Percentiles rank a stretch among this genome's conserved stretches.
Conservation (phyloP, 2,329 filamentous ascomycete genomes). For the Neofusicoccum umdonicola region DNA sequence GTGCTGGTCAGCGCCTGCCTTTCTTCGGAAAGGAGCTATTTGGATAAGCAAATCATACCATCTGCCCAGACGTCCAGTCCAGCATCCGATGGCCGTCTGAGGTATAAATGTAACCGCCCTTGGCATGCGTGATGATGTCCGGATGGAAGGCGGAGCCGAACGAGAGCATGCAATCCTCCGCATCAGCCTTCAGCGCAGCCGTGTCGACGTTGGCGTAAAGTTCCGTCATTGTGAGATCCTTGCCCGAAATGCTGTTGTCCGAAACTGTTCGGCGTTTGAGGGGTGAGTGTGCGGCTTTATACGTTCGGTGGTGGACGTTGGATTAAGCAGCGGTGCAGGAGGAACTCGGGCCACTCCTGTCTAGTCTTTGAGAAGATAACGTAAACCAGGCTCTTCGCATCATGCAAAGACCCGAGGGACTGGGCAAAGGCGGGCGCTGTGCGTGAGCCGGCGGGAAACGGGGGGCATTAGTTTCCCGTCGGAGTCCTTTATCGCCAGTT, state of each 20-base stretch:
- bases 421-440: too few species aligned
- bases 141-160: constrained; percentile 25
- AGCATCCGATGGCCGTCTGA: constrained; percentile 32
- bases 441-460: too few species aligned
- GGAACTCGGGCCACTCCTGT: too few species aligned
- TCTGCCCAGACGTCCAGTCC: constrained; percentile 32
- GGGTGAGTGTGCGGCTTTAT: background rate
- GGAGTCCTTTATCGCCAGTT: too few species aligned
- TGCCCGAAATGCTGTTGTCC: background rate
- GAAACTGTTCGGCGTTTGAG: background rate
- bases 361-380: too few species aligned
- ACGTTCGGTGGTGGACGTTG: background rate
- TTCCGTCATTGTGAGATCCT: background rate
- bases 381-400: too few species aligned
- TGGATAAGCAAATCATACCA: constrained; percentile 18
- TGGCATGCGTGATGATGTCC: constrained; percentile 30
- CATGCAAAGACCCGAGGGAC: too few species aligned
- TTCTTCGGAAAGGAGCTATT: background rate
- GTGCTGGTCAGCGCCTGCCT: background rate
- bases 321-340: too few species aligned
- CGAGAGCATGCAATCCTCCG: constrained; percentile 13
- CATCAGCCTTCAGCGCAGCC: constrained; percentile 2
- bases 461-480: too few species aligned
- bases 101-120: constrained; percentile 31
- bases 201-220: constrained; percentile 11